Percentiles rank a stretch among this genome's conserved stretches.
Evolutionary conservation across 2,329 filamentous ascomycete genomes (phyloP).

Genomic region (Arthroderma sp.): DNA sequence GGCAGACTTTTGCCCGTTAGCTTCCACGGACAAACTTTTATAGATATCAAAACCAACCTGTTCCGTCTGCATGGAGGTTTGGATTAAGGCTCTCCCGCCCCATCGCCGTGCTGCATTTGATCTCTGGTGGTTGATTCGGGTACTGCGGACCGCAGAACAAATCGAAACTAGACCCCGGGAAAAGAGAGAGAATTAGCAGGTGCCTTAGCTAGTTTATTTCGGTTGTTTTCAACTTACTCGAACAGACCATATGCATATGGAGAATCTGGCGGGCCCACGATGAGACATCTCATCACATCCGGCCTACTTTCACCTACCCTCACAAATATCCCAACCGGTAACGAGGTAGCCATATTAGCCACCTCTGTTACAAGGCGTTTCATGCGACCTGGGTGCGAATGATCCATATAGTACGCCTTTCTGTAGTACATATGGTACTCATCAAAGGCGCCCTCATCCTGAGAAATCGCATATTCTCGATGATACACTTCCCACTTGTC

Average conservation of each 20-base stretch:
- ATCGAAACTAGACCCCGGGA: slow-evolving; percentile 29
- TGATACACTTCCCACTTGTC: slow-evolving; percentile 20
- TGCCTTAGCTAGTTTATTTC: no score
- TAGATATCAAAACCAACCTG: slow-evolving; percentile 22
- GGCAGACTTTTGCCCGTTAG: slow-evolving; percentile 28
- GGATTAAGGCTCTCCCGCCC: slow-evolving; percentile 33
- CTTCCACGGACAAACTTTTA: not conserved
- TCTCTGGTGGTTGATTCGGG: slow-evolving; percentile 29
- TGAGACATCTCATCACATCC: slow-evolving; percentile 39
- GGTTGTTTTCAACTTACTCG: slow-evolving; percentile 19
- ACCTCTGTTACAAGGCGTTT: slow-evolving; percentile 36
- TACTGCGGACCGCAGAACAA: slow-evolving; percentile 32
- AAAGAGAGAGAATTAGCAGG: not conserved
- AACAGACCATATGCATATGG: slow-evolving; percentile 44
- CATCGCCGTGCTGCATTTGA: slow-evolving; percentile 35
- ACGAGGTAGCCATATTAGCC: slow-evolving; percentile 31
- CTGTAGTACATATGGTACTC: slow-evolving; percentile 14
- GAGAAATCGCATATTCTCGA: slow-evolving; percentile 21
- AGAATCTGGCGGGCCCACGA: slow-evolving; percentile 37
- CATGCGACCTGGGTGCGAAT: slow-evolving; percentile 30
- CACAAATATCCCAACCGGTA: slow-evolving; percentile 41
- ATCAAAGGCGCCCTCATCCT: slow-evolving; percentile 26
- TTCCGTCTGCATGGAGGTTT: slow-evolving; percentile 39
- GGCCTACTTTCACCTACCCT: slow-evolving; percentile 32
- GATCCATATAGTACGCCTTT: slow-evolving; percentile 7